These are phyloP conservation scores for Citrullus mucosospermus DNA, from an alignment of 306 rosid genomes.

Conservation along the genomic window DNA sequence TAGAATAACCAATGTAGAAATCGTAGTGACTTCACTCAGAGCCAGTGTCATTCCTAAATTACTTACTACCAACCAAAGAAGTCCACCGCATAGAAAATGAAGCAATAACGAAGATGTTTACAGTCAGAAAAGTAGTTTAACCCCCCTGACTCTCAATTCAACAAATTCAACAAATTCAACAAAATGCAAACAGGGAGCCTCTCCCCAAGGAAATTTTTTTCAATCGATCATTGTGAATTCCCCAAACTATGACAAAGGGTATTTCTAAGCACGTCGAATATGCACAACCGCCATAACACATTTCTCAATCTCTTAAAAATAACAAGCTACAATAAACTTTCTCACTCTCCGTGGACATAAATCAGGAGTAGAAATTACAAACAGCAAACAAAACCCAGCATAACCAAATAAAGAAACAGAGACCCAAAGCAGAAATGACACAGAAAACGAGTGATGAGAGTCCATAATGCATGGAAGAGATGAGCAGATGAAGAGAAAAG, in stretches of 20 bases:
- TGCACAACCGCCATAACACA: background rate
- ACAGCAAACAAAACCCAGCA: background rate
- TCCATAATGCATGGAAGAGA: background rate
- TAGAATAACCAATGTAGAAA: background rate
- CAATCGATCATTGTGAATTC: background rate
- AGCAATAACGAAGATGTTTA: background rate
- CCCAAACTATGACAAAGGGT: background rate
- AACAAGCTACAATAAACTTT: background rate
- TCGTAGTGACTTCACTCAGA: background rate
- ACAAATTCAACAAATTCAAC: background rate
- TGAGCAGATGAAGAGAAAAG: slow-evolving; percentile 6
- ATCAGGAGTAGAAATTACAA: background rate
- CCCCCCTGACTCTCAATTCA: background rate
- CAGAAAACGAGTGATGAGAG: background rate
- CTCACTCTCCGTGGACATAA: background rate
- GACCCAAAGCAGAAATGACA: background rate
- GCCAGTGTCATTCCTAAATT: background rate
- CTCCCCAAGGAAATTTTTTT: background rate
- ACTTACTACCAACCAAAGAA: background rate
- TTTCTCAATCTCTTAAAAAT: background rate
- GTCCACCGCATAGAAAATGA: background rate
- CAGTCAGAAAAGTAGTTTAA: background rate
- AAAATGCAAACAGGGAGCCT: background rate
- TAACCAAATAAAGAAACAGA: background rate
- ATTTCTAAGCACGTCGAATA: background rate